These are phyloP conservation scores for Pyricularia pennisetigena DNA, from an alignment of 2,329 filamentous ascomycete genomes.

Conservation along the genomic window DNA sequence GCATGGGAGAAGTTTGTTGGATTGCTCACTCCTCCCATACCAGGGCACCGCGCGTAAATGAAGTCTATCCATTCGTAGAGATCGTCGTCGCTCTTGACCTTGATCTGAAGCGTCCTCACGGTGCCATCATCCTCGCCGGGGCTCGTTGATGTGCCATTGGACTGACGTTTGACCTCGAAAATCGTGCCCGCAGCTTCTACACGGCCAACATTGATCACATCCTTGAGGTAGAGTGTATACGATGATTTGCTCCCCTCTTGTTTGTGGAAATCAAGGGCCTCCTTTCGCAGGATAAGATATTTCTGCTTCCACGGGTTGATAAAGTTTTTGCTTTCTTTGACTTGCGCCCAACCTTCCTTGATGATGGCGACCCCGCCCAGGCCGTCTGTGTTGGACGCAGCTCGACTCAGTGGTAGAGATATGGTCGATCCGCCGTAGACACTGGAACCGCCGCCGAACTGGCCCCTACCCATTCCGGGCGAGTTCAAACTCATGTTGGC, in stretches of 20 bases:
- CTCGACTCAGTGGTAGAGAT: conserved; percentile 57
- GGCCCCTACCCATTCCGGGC: conserved; percentile 50
- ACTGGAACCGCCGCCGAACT: conserved; percentile 33
- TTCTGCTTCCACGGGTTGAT: conserved; percentile 84
- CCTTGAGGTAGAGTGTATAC: conserved; percentile 75
- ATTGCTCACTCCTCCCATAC: conserved; percentile 96
- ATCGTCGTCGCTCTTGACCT: conserved; percentile 91
- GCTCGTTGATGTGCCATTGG: conserved; percentile 58
- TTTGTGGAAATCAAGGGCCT: conserved; percentile 91
- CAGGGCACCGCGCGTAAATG: conserved; percentile 92
- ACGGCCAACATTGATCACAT: conserved; percentile 82
- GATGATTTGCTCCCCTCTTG: conserved; percentile 78
- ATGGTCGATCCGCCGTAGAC: conserved; percentile 61
- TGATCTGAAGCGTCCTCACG: conserved; percentile 78
- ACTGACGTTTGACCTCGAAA: conserved; percentile 80
- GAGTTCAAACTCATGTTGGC: conserved; percentile 64
- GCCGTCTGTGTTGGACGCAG: conserved; percentile 49
- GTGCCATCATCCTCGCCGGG: conserved; percentile 71
- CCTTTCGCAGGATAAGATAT: conserved; percentile 85
- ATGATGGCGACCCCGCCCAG: conserved; percentile 62
- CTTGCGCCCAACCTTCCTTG: conserved; percentile 73
- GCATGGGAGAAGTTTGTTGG: conserved; percentile 97
- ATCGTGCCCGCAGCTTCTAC: conserved; percentile 87
- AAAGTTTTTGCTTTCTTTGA: conserved; percentile 85
- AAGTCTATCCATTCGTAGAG: conserved; percentile 99